Percentiles rank a stretch among this genome's conserved stretches.
Conservation (phyloP, 257 asterid species). For the Galeopsis tetrahit region DNA sequence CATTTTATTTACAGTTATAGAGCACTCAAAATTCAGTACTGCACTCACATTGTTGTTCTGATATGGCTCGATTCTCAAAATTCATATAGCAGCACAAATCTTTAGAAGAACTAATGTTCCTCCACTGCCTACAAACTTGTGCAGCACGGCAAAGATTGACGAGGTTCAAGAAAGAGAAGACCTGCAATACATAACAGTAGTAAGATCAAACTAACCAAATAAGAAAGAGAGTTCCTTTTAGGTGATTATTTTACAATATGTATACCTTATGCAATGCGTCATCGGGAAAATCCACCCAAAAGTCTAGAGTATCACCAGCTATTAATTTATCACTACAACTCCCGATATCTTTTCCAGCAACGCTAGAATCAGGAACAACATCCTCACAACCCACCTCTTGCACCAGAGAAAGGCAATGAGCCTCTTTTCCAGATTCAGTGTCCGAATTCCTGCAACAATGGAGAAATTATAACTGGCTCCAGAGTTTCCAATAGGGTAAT, state of each 20-base stretch:
- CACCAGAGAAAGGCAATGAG: constrained; percentile 33
- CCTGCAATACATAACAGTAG: constrained; percentile 46
- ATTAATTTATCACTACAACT: constrained; percentile 34
- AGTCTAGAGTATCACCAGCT: constrained; percentile 45
- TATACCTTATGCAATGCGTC: constrained; percentile 77
- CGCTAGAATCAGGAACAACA: constrained; percentile 38
- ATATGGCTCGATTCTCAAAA: constrained; percentile 64
- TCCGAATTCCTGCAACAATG: constrained; percentile 61
- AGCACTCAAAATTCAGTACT: not conserved
- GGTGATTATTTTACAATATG: not conserved
- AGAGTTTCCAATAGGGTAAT: not conserved
- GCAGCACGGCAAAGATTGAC: constrained; percentile 78
- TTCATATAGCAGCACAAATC: constrained; percentile 83
- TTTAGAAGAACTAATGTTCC: constrained; percentile 78
- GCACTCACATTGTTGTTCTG: constrained; percentile 69
- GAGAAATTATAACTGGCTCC: constrained; percentile 12
- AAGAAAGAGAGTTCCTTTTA: not conserved
- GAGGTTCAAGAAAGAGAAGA: constrained; percentile 78
- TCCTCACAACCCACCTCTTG: constrained; percentile 35
- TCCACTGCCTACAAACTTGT: constrained; percentile 83
- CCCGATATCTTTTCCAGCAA: constrained; percentile 41
- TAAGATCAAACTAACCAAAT: not conserved
- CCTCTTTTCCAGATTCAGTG: constrained; percentile 44
- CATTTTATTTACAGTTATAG: not conserved
- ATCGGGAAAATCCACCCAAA: constrained; percentile 78